A percentile compares a stretch with the other conserved stretches of the same genome.
These are phyloP conservation scores for Aspergillus bridgeri DNA, from an alignment of 495 filamentous ascomycete species.

Conservation along the genomic window DNA sequence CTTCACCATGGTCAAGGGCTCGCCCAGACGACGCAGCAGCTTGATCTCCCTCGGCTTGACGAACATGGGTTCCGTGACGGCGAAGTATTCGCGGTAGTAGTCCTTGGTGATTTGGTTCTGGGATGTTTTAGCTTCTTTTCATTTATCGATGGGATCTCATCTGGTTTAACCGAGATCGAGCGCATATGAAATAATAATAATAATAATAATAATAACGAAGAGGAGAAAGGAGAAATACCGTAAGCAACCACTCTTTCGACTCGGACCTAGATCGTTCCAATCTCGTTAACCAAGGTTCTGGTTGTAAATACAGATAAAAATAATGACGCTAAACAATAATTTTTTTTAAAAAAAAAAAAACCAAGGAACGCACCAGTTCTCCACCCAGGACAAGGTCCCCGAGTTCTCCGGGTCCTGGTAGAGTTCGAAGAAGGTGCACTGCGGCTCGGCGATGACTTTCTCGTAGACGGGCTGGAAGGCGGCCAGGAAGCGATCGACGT, in stretches of 20 bases:
- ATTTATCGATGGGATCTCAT: too few relatives aligned
- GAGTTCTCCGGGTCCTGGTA: conserved; percentile 39
- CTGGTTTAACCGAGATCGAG: too few relatives aligned
- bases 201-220: too few relatives aligned
- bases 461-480: conserved; percentile 39
- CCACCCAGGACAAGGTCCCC: conserved; percentile 43
- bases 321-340: too few relatives aligned
- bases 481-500: conserved; percentile 40
- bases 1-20: conserved; percentile 30
- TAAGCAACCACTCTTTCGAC: conserved; percentile 37
- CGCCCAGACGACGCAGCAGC: conserved; percentile 35
- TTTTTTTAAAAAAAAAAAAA: not conserved
- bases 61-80: conserved; percentile 46
- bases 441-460: conserved; percentile 39
- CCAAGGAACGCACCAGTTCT: conserved; percentile 38
- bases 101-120: conserved; percentile 48
- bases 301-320: too few relatives aligned
- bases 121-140: too few relatives aligned
- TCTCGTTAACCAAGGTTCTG: conserved; percentile 6
- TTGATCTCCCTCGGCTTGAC: conserved; percentile 41
- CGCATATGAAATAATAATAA: too few relatives aligned
- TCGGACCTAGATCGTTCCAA: conserved; percentile 23
- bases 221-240: conserved; percentile 20
- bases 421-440: conserved; percentile 49
- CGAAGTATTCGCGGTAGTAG: conserved; percentile 49